Conservation (phyloP, 2,329 filamentous ascomycete genomes). For the Fusarium piperis region DNA sequence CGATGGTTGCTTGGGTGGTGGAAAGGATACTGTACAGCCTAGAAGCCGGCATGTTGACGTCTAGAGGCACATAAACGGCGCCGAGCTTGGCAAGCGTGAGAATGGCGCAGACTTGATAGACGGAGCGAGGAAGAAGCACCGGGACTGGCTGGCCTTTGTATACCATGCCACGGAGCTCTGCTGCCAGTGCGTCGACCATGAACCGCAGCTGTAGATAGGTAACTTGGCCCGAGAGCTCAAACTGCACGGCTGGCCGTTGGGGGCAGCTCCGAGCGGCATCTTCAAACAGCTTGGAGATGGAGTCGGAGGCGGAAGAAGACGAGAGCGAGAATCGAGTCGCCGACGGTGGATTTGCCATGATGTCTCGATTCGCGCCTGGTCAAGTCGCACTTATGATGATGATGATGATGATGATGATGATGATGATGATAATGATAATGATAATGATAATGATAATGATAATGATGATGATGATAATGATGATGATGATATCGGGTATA, state of each 20-base stretch:
- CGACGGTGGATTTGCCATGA: no score
- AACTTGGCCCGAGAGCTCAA: neutral
- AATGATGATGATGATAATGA: no score
- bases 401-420: no score
- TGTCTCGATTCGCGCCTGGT: no score
- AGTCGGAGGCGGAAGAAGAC: no score
- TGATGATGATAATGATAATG: no score
- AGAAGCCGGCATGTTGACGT: neutral
- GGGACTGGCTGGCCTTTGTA: neutral
- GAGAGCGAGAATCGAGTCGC: no score
- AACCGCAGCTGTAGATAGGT: neutral
- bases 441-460: no score
- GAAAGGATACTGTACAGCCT: neutral
- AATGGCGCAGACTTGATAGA: neutral
- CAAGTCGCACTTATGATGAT: no score
- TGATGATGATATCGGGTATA: no score
- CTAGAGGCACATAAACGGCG: neutral
- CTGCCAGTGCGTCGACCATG: neutral
- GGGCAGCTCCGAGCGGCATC: neutral
- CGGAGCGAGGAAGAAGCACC: neutral
- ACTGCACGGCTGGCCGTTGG: neutral
- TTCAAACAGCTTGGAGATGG: neutral
- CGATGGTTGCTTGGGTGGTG: neutral
- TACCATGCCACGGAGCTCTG: neutral
- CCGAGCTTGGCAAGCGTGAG: neutral